Conservation (phyloP, 495 filamentous ascomycete species). For the Parmelia sp. region DNA sequence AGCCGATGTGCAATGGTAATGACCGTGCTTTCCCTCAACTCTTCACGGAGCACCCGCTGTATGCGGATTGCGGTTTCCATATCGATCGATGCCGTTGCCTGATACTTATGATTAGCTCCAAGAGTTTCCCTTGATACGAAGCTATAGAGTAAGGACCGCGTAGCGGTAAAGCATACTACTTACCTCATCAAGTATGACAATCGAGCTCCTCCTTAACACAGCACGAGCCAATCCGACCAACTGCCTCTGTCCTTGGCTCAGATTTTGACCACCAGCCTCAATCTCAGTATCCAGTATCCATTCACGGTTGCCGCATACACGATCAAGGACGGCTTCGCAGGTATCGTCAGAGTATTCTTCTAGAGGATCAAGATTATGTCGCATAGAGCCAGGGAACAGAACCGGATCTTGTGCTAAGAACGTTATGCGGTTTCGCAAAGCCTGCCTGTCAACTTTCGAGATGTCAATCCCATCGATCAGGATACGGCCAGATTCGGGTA, state of each 20-base stretch:
- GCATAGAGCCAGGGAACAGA: constrained; percentile 44
- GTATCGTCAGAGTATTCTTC: constrained; percentile 32
- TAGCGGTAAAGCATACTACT: not conserved
- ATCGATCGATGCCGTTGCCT: constrained; percentile 80
- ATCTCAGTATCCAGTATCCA: constrained; percentile 49
- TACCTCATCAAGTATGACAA: constrained; percentile 48
- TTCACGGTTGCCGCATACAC: constrained; percentile 44
- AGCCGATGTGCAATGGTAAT: constrained; percentile 81
- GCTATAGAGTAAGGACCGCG: not conserved
- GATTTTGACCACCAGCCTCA: constrained; percentile 37
- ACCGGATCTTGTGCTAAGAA: constrained; percentile 61
- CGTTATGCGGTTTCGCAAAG: constrained; percentile 52
- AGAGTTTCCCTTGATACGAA: not conserved
- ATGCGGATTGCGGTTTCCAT: constrained; percentile 69
- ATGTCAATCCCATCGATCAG: constrained; percentile 56
- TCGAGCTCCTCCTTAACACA: constrained; percentile 45
- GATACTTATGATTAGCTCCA: constrained; percentile 15
- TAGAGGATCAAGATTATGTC: constrained; percentile 44
- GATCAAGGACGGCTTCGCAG: constrained; percentile 42
- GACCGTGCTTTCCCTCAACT: constrained; percentile 71
- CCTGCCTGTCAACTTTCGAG: constrained; percentile 51
- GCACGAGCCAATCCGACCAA: constrained; percentile 59
- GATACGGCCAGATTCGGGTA: constrained; percentile 50
- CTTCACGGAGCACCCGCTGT: constrained; percentile 67
- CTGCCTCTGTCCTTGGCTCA: constrained; percentile 59